These are phyloP conservation scores for Isabelozyma rhagii DNA, from an alignment of 805 yeast species.

Conservation along the genomic window DNA sequence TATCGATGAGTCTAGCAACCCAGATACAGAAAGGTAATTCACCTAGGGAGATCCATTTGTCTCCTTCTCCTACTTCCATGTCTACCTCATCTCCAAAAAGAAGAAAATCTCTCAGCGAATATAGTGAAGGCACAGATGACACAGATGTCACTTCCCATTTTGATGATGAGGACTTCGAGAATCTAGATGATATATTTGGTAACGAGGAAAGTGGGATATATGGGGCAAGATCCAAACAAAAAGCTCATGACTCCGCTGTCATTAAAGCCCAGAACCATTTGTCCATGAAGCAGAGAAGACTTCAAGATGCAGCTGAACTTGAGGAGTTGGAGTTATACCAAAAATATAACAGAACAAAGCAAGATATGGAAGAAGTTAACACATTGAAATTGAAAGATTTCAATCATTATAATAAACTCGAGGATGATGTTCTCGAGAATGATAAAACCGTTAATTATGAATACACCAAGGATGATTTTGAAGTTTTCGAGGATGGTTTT, in stretches of 20 bases:
- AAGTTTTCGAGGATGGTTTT: constrained; percentile 36
- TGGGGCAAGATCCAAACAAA: constrained; percentile 8
- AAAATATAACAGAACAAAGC: constrained; percentile 9
- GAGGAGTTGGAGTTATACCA: constrained; percentile 30
- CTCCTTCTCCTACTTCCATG: constrained; percentile 18
- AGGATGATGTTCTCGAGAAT: constrained; percentile 18
- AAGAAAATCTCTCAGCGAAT: constrained; percentile 30
- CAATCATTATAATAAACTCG: constrained; percentile 8
- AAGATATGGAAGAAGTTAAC: constrained; percentile 15
- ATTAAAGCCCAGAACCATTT: constrained; percentile 22
- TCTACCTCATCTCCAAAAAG: constrained; percentile 24
- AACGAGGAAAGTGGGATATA: constrained; percentile 35
- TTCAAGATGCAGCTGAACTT: constrained; percentile 28
- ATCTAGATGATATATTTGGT: constrained; percentile 36
- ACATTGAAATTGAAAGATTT: constrained; percentile 32
- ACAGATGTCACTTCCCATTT: constrained; percentile 38
- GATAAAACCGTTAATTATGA: constrained; percentile 36
- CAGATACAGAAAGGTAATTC: neutral
- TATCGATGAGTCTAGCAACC: neutral
- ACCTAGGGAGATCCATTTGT: constrained; percentile 4
- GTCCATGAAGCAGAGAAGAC: constrained; percentile 16
- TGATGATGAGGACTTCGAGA: constrained; percentile 32
- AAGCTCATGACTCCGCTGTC: neutral
- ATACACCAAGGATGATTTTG: constrained; percentile 35
- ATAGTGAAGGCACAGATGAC: constrained; percentile 34